phyloP scores from a whole-genome alignment of 176 grass and related monocot genomes.

The Cenchrus purpureus region DNA sequence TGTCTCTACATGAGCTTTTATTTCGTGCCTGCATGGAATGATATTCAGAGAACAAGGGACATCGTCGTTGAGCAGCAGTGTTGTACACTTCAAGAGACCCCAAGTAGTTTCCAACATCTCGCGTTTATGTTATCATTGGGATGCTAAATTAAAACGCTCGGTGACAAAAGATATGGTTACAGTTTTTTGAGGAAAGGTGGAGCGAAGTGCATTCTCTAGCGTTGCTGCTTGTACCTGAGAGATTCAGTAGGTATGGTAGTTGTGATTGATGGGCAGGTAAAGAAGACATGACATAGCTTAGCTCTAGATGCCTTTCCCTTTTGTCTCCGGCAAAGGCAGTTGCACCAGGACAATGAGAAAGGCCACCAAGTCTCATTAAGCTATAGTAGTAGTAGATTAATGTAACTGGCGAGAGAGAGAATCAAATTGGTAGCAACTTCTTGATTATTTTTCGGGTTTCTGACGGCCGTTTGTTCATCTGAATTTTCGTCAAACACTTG shows the following conservation, averaged over 20 bases:
- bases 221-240: slow-evolving; percentile 4
- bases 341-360: slow-evolving; percentile 2
- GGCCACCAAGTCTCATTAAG: neutral
- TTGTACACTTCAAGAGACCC: neutral
- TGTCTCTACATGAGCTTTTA: neutral
- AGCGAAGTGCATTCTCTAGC: neutral
- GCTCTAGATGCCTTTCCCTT: slow-evolving; percentile 9
- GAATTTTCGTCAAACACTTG: neutral
- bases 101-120: neutral
- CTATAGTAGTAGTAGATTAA: slow-evolving; percentile 18
- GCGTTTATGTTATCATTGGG: slow-evolving; percentile 12
- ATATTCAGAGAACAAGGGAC: neutral
- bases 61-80: neutral
- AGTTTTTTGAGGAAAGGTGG: neutral
- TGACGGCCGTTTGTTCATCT: slow-evolving; percentile 8
- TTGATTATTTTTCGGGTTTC: slow-evolving; percentile 13
- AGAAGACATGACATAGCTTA: neutral
- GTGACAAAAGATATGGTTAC: slow-evolving; percentile 18
- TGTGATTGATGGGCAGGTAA: slow-evolving; percentile 43
- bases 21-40: neutral
- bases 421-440: neutral
- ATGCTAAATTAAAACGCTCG: neutral
- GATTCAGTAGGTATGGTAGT: slow-evolving; percentile 31
- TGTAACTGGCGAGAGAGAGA: neutral
- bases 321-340: slow-evolving; percentile 25